Evolutionary conservation across 495 filamentous ascomycete genomes (phyloP).

Genomic region (Lasiosphaeris hirsuta): DNA sequence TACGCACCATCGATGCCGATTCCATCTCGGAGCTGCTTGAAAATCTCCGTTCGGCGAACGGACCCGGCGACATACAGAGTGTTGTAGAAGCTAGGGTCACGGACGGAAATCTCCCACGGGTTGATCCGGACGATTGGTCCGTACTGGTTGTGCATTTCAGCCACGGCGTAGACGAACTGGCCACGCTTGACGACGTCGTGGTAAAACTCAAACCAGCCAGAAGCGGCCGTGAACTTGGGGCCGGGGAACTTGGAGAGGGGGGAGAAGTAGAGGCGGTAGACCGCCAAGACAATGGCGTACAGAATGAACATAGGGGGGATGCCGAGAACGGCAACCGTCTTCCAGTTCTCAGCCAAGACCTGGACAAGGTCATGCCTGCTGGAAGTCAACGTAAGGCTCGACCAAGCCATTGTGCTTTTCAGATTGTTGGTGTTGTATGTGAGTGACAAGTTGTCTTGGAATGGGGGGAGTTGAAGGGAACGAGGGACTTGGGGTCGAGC

Average conservation of each 20-base stretch:
- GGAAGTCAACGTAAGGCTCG: too few species aligned
- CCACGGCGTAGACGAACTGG: not conserved
- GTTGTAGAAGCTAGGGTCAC: not conserved
- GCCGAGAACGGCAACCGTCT: not conserved
- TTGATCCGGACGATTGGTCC: not conserved
- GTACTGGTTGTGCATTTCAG: conserved; percentile 5
- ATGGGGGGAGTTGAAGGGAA: not conserved
- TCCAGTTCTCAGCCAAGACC: not conserved
- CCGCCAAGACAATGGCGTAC: not conserved
- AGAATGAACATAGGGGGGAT: not conserved
- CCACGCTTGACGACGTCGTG: conserved; percentile 18
- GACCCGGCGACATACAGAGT: conserved; percentile 4
- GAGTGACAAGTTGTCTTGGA: not conserved
- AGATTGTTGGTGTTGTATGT: not conserved
- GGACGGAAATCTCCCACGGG: not conserved
- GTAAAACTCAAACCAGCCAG: conserved; percentile 44
- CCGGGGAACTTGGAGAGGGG: conserved; percentile 49
- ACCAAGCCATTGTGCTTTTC: not conserved
- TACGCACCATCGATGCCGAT: conserved; percentile 6
- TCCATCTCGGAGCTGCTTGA: not conserved
- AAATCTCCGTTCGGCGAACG: conserved; percentile 1
- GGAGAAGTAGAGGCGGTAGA: conserved; percentile 35
- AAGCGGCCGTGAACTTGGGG: conserved; percentile 49
- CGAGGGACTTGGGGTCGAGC: too few species aligned
- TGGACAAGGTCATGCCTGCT: not conserved